phyloP scores from a whole-genome alignment of 176 grass and related monocot genomes.

The Phragmites australis region DNA sequence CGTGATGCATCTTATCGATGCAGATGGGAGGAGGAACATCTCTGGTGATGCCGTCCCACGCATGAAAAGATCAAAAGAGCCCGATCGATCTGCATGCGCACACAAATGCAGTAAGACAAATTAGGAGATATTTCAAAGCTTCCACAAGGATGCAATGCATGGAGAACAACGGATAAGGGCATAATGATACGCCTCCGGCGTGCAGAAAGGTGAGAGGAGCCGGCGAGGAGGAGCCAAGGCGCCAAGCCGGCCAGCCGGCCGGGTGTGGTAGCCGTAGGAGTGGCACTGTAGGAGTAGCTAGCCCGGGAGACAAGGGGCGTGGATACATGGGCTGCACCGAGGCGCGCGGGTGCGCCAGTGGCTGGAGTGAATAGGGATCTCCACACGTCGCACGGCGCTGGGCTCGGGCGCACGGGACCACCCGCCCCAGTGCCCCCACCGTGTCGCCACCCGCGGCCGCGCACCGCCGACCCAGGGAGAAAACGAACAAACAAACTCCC shows the following conservation, averaged over 20 bases:
- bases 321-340: constrained; percentile 49
- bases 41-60: neutral
- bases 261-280: neutral
- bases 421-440: neutral
- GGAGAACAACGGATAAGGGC: constrained; percentile 17
- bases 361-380: neutral
- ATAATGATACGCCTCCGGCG: too few relatives aligned
- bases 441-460: constrained; percentile 32
- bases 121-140: neutral
- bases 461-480: neutral
- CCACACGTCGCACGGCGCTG: constrained; percentile 41
- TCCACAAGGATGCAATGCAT: neutral
- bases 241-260: neutral
- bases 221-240: neutral
- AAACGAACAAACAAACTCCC: neutral
- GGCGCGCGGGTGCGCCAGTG: neutral
- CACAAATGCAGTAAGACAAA: neutral
- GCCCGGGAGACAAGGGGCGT: constrained; percentile 40
- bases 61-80: neutral
- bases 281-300: constrained; percentile 39
- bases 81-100: neutral
- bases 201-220: too few relatives aligned
- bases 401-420: constrained; percentile 9
- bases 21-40: neutral
- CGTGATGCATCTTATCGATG: neutral